Percentiles rank a stretch among this genome's conserved stretches.
Evolutionary conservation across 1,139 yeast species (phyloP).

Genomic region (Pichia sp.): DNA sequence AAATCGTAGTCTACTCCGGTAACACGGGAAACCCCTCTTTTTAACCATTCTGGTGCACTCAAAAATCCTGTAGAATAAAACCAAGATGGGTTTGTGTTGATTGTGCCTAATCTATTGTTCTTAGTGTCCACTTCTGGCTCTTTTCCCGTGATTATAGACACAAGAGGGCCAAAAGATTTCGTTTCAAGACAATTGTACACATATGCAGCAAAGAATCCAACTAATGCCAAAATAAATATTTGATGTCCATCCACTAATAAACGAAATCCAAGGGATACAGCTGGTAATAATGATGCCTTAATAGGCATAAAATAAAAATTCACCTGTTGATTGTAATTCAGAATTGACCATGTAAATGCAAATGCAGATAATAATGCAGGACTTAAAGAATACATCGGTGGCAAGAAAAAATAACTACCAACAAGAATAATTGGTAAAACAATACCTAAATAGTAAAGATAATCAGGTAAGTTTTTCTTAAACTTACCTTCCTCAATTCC

Average conservation of each 20-base stretch:
- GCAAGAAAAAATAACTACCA: constrained; percentile 29
- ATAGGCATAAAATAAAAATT: constrained; percentile 50
- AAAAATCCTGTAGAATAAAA: constrained; percentile 33
- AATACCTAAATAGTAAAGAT: constrained; percentile 47
- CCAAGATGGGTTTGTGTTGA: constrained; percentile 25
- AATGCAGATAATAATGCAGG: constrained; percentile 44
- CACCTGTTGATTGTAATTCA: constrained; percentile 44
- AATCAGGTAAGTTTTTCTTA: constrained; percentile 48
- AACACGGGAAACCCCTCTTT: constrained; percentile 20
- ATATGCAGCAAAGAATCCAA: constrained; percentile 53
- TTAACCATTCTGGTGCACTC: constrained; percentile 34
- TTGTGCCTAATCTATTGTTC: constrained; percentile 33
- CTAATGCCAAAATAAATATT: constrained; percentile 36
- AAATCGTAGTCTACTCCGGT: constrained; percentile 29
- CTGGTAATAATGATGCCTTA: constrained; percentile 54
- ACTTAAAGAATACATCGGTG: constrained; percentile 29
- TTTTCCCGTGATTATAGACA: constrained; percentile 25
- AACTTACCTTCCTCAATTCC: constrained; percentile 54
- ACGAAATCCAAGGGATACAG: constrained; percentile 46
- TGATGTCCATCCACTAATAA: constrained; percentile 39
- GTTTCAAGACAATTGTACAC: constrained; percentile 56
- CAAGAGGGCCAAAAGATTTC: constrained; percentile 45
- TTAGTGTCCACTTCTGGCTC: constrained; percentile 19
- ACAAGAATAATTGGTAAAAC: constrained; percentile 42
- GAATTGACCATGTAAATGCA: constrained; percentile 56